Conservation (phyloP, 495 filamentous ascomycete genomes). For the Podospora fimiseda region DNA sequence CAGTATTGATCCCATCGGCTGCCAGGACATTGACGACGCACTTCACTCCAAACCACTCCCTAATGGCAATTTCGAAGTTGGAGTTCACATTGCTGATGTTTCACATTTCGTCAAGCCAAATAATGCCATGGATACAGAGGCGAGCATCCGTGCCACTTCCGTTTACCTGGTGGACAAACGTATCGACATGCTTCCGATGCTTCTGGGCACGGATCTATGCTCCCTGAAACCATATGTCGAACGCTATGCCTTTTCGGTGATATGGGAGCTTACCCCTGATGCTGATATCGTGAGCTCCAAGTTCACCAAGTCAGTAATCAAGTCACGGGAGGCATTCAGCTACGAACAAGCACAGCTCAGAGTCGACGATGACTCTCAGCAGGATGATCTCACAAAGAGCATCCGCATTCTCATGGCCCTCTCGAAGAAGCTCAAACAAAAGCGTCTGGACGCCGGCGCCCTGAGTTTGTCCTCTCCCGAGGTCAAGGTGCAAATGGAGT, state of each 20-base stretch:
- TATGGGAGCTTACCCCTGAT: slow-evolving; percentile 85
- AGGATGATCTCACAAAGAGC: slow-evolving; percentile 81
- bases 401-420: slow-evolving; percentile 84
- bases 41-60: slow-evolving; percentile 78
- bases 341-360: slow-evolving; percentile 92
- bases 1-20: slow-evolving; percentile 93
- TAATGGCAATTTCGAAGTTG: slow-evolving; percentile 93
- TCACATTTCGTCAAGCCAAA: slow-evolving; percentile 97
- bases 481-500: slow-evolving; percentile 88
- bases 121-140: slow-evolving; percentile 94
- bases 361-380: slow-evolving; percentile 79
- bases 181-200: slow-evolving; percentile 96
- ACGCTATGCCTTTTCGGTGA: slow-evolving; percentile 88
- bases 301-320: slow-evolving; percentile 97
- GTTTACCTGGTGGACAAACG: slow-evolving; percentile 98
- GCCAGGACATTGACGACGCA: slow-evolving; percentile 97
- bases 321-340: slow-evolving; percentile 94
- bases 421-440: slow-evolving; percentile 90
- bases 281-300: slow-evolving; percentile 74
- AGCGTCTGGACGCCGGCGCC: slow-evolving; percentile 92
- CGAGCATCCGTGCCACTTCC: slow-evolving; percentile 86
- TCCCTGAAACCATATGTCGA: slow-evolving; percentile 97
- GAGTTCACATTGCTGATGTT: slow-evolving; percentile 98
- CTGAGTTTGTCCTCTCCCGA: slow-evolving; percentile 92
- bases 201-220: slow-evolving; percentile 92